Conservation (phyloP, 2,329 filamentous ascomycete genomes). For the Pezicula radicicola region DNA sequence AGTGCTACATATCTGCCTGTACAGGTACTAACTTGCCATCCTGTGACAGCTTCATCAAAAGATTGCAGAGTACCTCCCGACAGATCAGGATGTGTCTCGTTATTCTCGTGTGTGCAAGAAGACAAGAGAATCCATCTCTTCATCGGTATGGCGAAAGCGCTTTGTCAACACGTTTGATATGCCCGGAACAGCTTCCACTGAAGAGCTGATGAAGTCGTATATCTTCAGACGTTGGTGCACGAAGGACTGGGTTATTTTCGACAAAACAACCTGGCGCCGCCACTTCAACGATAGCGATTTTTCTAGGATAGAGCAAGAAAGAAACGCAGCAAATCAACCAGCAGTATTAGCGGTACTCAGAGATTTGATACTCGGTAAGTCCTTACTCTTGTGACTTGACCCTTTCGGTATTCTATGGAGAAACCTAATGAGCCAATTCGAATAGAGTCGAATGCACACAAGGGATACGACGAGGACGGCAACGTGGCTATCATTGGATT, state of each 20-base stretch:
- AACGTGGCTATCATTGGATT: background rate
- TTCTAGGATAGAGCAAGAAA: slow-evolving; percentile 1
- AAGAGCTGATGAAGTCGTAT: slow-evolving; percentile 17
- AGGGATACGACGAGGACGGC: background rate
- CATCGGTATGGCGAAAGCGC: slow-evolving; percentile 40
- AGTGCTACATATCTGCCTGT: background rate
- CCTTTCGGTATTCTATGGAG: too few relatives aligned
- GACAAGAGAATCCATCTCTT: slow-evolving; percentile 32
- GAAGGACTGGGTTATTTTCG: slow-evolving; percentile 16
- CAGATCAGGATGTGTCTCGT: slow-evolving; percentile 38
- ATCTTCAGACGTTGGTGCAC: slow-evolving; percentile 34
- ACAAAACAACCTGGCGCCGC: slow-evolving; percentile 15
- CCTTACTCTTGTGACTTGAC: background rate
- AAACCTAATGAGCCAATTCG: too few relatives aligned
- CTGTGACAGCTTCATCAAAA: slow-evolving; percentile 13
- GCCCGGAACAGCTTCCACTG: slow-evolving; percentile 17
- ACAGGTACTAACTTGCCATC: background rate
- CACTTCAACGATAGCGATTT: slow-evolving; percentile 2
- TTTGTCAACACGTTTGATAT: slow-evolving; percentile 40
- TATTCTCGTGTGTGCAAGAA: slow-evolving; percentile 34
- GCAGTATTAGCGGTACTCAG: slow-evolving; percentile 30
- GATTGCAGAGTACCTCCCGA: slow-evolving; percentile 12
- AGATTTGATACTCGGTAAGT: slow-evolving; percentile 39
- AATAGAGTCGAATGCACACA: background rate
- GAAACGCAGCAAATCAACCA: slow-evolving; percentile 20